A percentile compares a stretch with the other conserved stretches of the same genome.
phyloP scores from a whole-genome alignment of 768 basidiomycete genomes.

The Russula abietina region DNA sequence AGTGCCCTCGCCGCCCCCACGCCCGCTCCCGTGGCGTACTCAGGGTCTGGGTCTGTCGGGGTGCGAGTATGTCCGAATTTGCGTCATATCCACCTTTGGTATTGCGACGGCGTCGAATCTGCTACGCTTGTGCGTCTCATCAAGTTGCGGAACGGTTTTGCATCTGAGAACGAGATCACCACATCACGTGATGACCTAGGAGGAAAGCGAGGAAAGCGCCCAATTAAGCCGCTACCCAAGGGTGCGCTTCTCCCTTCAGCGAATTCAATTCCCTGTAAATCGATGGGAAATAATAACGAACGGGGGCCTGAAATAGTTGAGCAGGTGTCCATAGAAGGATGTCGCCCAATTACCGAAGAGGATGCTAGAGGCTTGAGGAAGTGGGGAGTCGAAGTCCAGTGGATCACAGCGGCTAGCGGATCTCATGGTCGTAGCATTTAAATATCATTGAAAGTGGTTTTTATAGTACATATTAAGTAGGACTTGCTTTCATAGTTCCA shows the following conservation, averaged over 20 bases:
- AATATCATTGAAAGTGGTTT: not conserved
- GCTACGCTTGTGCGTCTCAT: slow-evolving; percentile 7
- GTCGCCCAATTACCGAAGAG: slow-evolving; percentile 3
- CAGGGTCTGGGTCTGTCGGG: not conserved
- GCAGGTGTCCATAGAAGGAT: slow-evolving; percentile 2
- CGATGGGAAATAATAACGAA: not conserved
- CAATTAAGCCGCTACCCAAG: slow-evolving; percentile 8
- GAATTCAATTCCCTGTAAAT: not conserved
- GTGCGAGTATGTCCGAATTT: slow-evolving; percentile 11
- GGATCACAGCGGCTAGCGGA: not conserved
- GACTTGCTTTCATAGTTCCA: not conserved
- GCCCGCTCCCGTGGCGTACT: not conserved
- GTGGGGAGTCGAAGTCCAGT: slow-evolving; percentile 13
- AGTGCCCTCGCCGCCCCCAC: slow-evolving; percentile 13
- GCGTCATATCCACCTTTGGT: slow-evolving; percentile 19
- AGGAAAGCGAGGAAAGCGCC: not conserved
- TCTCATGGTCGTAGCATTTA: not conserved
- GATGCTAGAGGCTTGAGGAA: slow-evolving; percentile 4
- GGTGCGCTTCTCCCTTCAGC: not conserved
- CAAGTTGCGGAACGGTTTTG: slow-evolving; percentile 17
- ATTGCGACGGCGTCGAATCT: slow-evolving; percentile 11
- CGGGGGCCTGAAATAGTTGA: not conserved
- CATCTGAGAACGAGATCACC: not conserved
- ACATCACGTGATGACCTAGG: not conserved
- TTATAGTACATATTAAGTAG: not conserved